A percentile compares a stretch with the other conserved stretches of the same genome.
Evolutionary conservation across 176 grass and related monocot genomes (phyloP).

Genomic region (barley (Hordeum vulgare)): DNA sequence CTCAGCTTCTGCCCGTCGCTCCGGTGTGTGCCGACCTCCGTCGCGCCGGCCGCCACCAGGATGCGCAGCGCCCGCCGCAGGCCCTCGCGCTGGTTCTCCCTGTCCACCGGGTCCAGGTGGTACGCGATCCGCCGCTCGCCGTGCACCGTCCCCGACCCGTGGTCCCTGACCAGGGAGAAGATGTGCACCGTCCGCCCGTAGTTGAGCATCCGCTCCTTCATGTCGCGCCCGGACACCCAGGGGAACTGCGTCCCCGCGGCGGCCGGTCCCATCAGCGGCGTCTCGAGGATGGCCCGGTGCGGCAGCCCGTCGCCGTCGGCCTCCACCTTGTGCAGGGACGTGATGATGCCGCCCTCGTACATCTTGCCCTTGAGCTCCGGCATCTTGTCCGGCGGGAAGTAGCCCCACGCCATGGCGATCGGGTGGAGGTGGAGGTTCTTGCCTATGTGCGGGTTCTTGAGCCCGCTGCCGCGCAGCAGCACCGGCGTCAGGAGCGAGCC

Average conservation of each 20-base stretch:
- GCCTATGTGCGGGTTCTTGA: slow-evolving; percentile 78
- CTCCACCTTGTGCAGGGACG: slow-evolving; percentile 74
- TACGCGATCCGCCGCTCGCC: slow-evolving; percentile 57
- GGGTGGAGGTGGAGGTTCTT: slow-evolving; percentile 87
- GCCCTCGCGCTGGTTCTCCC: slow-evolving; percentile 55
- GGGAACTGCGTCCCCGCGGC: slow-evolving; percentile 37
- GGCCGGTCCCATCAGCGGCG: slow-evolving; percentile 45
- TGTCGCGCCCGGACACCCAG: slow-evolving; percentile 74
- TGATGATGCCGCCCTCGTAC: slow-evolving; percentile 93
- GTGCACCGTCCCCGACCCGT: slow-evolving; percentile 56
- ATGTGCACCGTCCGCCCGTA: slow-evolving; percentile 68
- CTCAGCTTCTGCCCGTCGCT: slow-evolving; percentile 74
- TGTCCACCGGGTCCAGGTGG: slow-evolving; percentile 35
- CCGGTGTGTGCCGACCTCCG: slow-evolving; percentile 78
- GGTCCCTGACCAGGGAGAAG: slow-evolving; percentile 58
- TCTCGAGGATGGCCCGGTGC: slow-evolving; percentile 51
- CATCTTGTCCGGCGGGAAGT: slow-evolving; percentile 66
- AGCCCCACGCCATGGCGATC: slow-evolving; percentile 59
- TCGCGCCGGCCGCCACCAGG: slow-evolving; percentile 56
- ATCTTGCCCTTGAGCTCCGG: slow-evolving; percentile 53
- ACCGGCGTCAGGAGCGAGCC: slow-evolving; percentile 74
- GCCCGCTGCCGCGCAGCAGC: slow-evolving; percentile 57
- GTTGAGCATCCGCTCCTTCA: slow-evolving; percentile 69
- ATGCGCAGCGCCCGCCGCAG: slow-evolving; percentile 57
- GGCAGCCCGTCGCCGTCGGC: background rate